These are phyloP conservation scores for Peronospora tabacina DNA, from an alignment of 352 stramenopile species.

Conservation along the genomic window DNA sequence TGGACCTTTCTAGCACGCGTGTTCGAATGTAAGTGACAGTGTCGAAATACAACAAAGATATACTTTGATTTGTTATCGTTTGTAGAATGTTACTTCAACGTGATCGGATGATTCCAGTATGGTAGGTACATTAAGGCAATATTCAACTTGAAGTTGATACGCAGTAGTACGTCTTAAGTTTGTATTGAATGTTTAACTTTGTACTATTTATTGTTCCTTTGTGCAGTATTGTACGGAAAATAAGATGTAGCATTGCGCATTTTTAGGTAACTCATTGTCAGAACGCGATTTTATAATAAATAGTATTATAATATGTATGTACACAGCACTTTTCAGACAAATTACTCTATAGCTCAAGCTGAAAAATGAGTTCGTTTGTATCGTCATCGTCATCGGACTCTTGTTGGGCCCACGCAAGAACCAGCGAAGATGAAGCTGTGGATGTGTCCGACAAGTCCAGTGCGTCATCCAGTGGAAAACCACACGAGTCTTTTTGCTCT, in stretches of 20 bases:
- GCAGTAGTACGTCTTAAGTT: too few relatives aligned
- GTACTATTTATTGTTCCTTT: too few relatives aligned
- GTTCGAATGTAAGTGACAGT: slow-evolving; percentile 31
- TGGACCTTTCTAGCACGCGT: slow-evolving; percentile 32
- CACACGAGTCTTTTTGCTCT: slow-evolving; percentile 15
- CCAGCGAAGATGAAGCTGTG: slow-evolving; percentile 29
- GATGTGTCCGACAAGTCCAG: slow-evolving; percentile 35
- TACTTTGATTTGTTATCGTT: neutral
- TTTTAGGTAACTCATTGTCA: too few relatives aligned
- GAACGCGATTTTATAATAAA: too few relatives aligned
- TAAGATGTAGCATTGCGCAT: too few relatives aligned
- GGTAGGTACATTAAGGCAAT: too few relatives aligned
- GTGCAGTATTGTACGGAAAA: too few relatives aligned
- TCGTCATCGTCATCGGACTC: slow-evolving; percentile 14
- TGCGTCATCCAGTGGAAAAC: slow-evolving; percentile 12
- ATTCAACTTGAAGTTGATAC: too few relatives aligned
- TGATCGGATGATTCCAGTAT: too few relatives aligned
- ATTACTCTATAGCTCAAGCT: slow-evolving; percentile 27
- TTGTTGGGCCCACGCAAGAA: slow-evolving; percentile 11
- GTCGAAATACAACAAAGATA: neutral
- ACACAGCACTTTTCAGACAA: too few relatives aligned
- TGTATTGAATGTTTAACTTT: too few relatives aligned
- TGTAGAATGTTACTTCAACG: neutral
- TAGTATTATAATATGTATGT: too few relatives aligned
- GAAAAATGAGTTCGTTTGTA: slow-evolving; percentile 31